Conservation (phyloP, 208 protist species). For the Naegleria lovaniensis region DNA sequence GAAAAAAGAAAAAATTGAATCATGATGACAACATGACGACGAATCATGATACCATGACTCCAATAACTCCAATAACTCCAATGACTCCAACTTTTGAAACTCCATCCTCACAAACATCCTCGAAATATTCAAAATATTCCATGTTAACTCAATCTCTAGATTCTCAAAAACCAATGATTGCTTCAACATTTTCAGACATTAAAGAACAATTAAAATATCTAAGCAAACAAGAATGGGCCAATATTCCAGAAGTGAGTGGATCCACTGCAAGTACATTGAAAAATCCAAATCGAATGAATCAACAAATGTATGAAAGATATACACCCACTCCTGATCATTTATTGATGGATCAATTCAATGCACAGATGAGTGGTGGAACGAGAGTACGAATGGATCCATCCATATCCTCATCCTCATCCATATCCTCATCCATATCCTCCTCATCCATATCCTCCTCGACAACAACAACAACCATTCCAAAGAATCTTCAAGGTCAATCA, state of each 20-base stretch:
- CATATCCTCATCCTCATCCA: neutral
- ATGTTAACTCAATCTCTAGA: neutral
- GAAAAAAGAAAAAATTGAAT: neutral
- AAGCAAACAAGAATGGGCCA: conserved; percentile 53
- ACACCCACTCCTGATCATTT: conserved; percentile 41
- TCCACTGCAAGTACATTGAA: conserved; percentile 33
- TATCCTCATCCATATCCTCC: no score
- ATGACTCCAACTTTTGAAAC: no score
- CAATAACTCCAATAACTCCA: no score
- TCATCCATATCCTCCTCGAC: no score
- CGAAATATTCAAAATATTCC: neutral
- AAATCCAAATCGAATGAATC: conserved; percentile 1
- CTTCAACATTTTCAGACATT: conserved; percentile 65
- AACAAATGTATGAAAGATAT: conserved; percentile 37
- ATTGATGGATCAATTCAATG: neutral
- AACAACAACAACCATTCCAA: no score
- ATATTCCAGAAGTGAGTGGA: conserved; percentile 59
- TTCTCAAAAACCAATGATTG: conserved; percentile 61
- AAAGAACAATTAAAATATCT: conserved; percentile 53
- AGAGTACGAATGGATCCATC: neutral
- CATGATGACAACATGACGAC: no score
- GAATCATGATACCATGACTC: no score
- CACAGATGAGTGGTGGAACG: neutral
- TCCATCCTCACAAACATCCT: conserved; percentile 10
- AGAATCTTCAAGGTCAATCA: neutral